These are phyloP conservation scores for Schizothecium vesticola DNA, from an alignment of 495 filamentous ascomycete genomes.

Conservation along the genomic window DNA sequence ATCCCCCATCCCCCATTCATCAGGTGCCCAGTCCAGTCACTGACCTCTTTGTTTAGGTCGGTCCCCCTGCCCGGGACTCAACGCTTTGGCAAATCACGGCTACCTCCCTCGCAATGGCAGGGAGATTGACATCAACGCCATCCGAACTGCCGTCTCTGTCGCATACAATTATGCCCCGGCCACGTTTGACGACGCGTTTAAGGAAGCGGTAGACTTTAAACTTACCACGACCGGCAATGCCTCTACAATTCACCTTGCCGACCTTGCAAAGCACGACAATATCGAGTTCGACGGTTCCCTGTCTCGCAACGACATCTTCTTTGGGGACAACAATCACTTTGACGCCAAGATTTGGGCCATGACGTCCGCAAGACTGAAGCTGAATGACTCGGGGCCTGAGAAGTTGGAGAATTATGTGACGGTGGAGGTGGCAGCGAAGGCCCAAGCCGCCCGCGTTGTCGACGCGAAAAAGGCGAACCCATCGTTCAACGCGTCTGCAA, in stretches of 20 bases:
- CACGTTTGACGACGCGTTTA: constrained; percentile 24
- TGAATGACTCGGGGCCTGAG: constrained; percentile 3
- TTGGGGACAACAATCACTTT: constrained; percentile 25
- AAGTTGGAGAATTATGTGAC: constrained; percentile 20
- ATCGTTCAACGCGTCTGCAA: constrained; percentile 16
- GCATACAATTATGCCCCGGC: constrained; percentile 22
- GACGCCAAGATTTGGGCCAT: constrained; percentile 21
- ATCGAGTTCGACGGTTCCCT: constrained; percentile 32
- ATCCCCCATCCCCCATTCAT: not conserved
- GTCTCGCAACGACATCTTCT: constrained; percentile 21
- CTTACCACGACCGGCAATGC: constrained; percentile 22
- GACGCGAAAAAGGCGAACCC: constrained; percentile 22
- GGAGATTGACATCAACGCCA: constrained; percentile 21
- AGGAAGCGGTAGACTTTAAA: constrained; percentile 19
- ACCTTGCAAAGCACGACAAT: constrained; percentile 21
- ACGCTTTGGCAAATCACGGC: constrained; percentile 52
- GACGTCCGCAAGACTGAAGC: constrained; percentile 7
- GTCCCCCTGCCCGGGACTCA: constrained; percentile 48
- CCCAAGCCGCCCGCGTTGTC: constrained; percentile 17
- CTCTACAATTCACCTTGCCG: constrained; percentile 25
- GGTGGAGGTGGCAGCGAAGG: constrained; percentile 21
- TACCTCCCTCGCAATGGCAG: constrained; percentile 49
- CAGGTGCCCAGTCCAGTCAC: no score
- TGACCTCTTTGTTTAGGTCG: constrained; percentile 12
- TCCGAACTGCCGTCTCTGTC: constrained; percentile 12